Evolutionary conservation across 257 asterid species (phyloP), one percentile per base, ranked within the genome.

Genomic region (Orobanche coerulescens): DNA sequence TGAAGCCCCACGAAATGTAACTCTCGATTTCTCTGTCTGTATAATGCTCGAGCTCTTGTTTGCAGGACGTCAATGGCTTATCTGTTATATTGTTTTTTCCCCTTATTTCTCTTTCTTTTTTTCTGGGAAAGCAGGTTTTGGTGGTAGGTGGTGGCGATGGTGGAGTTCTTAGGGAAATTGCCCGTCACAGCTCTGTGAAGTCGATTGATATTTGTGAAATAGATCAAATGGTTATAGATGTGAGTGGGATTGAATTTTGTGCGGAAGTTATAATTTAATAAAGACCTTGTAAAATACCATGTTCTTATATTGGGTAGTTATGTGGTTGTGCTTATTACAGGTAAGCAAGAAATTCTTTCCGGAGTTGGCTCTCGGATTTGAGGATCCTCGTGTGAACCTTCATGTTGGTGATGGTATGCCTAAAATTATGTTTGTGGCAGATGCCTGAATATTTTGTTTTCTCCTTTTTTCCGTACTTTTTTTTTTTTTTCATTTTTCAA

Each of bases 61-160:
- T n/a, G n/a, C n/a, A n/a, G n/a, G n/a, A n/a, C n/a, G n/a, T n/a
- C n/a, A n/a, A n/a, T n/a, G n/a, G n/a, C n/a, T n/a, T n/a, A n/a
- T n/a, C n/a, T n/a, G n/a, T n/a, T n/a, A n/a, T n/a, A n/a, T n/a
- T n/a, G n/a, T n/a, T 3, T 49, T 62, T 31, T 23, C 31, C 6
- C 26, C 15, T 26, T 22, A 11, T 13, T 20, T 53, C 11, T 31
- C 22, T 13, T 49, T 59, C 11, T 14, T 51, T 15, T 18, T 26
- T 9, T 4, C 19, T 74, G 30, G 31, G 69, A 46, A 55, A 63
- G 72, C 85, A 93, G 97, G 97, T 93, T 79, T 79, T 93, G 78
- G 98, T 93, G 63, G 95, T 93, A 16, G 98, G 98, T 58, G 98
- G 98, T 14, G 98, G 98, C 76, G 98, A 93, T 73, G 98, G 97